Conservation (phyloP, 164 flowering plant species). For the Santalum album region DNA sequence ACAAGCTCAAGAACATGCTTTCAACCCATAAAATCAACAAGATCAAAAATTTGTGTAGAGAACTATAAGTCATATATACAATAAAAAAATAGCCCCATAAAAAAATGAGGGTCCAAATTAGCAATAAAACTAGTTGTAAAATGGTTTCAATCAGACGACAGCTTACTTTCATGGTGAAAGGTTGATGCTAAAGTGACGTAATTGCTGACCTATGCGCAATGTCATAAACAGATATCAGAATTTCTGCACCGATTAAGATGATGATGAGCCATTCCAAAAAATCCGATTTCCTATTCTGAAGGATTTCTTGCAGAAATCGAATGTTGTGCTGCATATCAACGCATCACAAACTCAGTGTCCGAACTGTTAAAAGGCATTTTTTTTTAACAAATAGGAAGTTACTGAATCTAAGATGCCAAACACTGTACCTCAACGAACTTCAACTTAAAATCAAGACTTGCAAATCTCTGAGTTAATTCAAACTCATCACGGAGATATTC, state of each 20-base stretch:
- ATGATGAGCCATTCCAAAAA: slow-evolving; percentile 90
- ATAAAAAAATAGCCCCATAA: no score
- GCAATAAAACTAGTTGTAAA: no score
- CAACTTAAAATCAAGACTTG: slow-evolving; percentile 86
- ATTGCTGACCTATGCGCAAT: slow-evolving; percentile 47
- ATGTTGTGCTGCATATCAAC: slow-evolving; percentile 79
- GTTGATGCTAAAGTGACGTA: slow-evolving; percentile 19
- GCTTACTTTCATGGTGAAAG: no score
- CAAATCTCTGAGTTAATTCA: slow-evolving; percentile 89
- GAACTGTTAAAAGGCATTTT: no score
- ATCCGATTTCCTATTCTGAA: slow-evolving; percentile 90
- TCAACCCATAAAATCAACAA: no score
- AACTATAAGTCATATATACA: no score
- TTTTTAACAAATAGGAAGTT: background rate
- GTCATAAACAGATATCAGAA: slow-evolving; percentile 67
- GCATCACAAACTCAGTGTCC: slow-evolving; percentile 5
- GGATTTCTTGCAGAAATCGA: slow-evolving; percentile 82
- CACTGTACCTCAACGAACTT: slow-evolving; percentile 85
- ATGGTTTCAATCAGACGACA: no score
- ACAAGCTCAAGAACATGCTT: no score
- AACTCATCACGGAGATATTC: slow-evolving; percentile 91
- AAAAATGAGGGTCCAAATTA: no score
- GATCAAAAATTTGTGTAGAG: no score
- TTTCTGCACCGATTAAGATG: slow-evolving; percentile 68
- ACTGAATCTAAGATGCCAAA: background rate